Evolutionary conservation across 2,329 filamentous ascomycete species (phyloP).

Genomic region (Aspergillus thermomutatus): DNA sequence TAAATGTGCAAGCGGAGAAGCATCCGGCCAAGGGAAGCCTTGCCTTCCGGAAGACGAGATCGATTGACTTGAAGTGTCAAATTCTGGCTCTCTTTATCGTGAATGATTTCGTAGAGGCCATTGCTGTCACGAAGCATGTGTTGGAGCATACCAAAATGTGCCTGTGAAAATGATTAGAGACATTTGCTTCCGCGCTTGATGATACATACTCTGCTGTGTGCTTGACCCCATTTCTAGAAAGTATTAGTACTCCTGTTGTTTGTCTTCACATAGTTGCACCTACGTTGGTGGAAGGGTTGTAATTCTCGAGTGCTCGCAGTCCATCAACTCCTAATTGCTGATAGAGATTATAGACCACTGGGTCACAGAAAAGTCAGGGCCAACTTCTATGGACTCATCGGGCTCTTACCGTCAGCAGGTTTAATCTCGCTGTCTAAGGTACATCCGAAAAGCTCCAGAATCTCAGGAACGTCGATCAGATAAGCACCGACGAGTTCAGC

Average conservation of each 20-base stretch:
- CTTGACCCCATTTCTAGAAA: constrained; percentile 13
- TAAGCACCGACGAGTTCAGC: constrained; percentile 44
- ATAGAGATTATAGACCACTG: constrained; percentile 43
- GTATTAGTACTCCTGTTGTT: neutral
- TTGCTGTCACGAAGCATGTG: constrained; percentile 54
- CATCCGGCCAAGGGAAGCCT: constrained; percentile 57
- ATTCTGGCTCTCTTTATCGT: constrained; percentile 37
- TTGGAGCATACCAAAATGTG: constrained; percentile 61
- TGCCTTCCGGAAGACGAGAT: constrained; percentile 41
- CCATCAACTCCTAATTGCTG: constrained; percentile 43
- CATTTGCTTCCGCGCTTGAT: neutral
- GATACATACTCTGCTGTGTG: constrained; percentile 13
- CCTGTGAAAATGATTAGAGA: constrained; percentile 34
- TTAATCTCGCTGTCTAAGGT: neutral
- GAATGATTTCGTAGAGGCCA: constrained; percentile 52
- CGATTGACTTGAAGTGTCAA: constrained; percentile 8
- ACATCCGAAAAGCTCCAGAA: constrained; percentile 42
- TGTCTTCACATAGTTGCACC: constrained; percentile 30
- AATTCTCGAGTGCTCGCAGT: constrained; percentile 38
- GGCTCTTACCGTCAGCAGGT: constrained; percentile 10
- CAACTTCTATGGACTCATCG: neutral
- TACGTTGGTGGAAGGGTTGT: constrained; percentile 37
- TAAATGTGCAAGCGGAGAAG: constrained; percentile 60
- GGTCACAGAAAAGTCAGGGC: constrained; percentile 28
- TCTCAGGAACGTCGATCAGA: constrained; percentile 43